Evolutionary conservation across 2,329 filamentous ascomycete genomes (phyloP), one percentile per base, ranked within the genome.

Genomic region (Monascus ruber): DNA sequence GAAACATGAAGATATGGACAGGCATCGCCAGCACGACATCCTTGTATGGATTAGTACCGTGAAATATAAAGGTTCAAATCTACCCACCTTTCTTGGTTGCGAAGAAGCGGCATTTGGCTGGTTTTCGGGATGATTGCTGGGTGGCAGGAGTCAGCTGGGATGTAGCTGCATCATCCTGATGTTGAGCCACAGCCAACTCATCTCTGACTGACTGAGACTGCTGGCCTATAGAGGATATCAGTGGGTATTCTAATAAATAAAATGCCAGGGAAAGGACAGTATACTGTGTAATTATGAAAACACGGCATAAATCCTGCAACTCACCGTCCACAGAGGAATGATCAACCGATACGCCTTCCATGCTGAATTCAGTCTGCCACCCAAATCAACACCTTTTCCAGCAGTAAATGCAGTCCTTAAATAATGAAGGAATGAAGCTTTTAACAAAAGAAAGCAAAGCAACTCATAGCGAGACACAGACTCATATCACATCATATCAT

Each of bases 21-120:
- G 37, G 63, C 52, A 46, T 65, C 59, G 39, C 73, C 72, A 44
- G 69, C 64, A 50, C 71, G 63, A 56, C 73, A 76, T 42, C 73
- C 69, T 72, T 46, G 31, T 39, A 24, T 9, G 29, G 39, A 32
- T 60, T 39, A 59, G 56, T 34, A 40, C 46, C 29, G 31, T 17
- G 17, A 17, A 17, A 17, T 17, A 17, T 17, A 3, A 17, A 17
- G 17, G 17, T 17, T 17, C 17, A 17, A 17, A 17, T 17, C 17
- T 24, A 38, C 51, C 29, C 45, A 54, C 52, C 51, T 34, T 54
- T 55, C 34, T 50, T 47, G 24, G 50, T 42, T 31, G 46, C 34
- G 33, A 52, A 53, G 39, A 52, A 54, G 17, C 51, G 52, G 43
- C 52, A 55, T 38, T 53, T 53, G 35, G 32, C 39, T 34, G 42